Base-by-base conservation (phyloP, 768 basidiomycete species). In the Grammothele lineata region DNA sequence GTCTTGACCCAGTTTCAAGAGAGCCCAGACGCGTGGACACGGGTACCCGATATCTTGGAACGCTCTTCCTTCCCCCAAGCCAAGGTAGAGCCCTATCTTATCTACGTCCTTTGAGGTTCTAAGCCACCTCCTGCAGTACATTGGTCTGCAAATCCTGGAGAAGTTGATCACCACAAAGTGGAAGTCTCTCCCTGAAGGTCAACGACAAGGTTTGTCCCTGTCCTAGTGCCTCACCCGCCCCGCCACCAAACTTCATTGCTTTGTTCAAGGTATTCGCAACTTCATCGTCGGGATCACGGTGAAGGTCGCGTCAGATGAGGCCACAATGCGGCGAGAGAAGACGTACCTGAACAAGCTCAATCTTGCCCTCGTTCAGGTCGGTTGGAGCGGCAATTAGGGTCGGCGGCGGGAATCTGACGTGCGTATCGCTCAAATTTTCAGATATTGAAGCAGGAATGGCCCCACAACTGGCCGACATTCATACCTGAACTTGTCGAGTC, bases 361-460 rank as follows among this genome's bases (percentile, higher is more conserved):
- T 62, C 76, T 99, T 43, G 92, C 94, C 18, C 77, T 99, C 38
- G 92, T 99, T 45, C 92, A 95, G 73, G 93, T 91, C 48, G 49
- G 45, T 49, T 7, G 8, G 27, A 30, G 8, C n/a, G n/a, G n/a
- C n/a, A n/a, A n/a, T n/a, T n/a, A n/a, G n/a, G n/a, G n/a, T n/a
- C n/a, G n/a, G n/a, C n/a, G n/a, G n/a, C n/a, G n/a, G n/a, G n/a
- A n/a, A n/a, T n/a, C n/a, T n/a, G n/a, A n/a, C n/a, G n/a, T n/a
- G n/a, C n/a, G n/a, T n/a, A n/a, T n/a, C n/a, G n/a, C n/a, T n/a
- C n/a, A n/a, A n/a, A n/a, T n/a, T 11, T 23, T 17, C 61, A 99
- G 93, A 96, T 99, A 51, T 73, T 99, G 55, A 99, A 98, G 70
- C 96, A 98, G 73, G 96, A 97, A 66, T 99, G 96, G 96, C 95